A percentile compares a stretch with the other conserved stretches of the same genome.
These are phyloP conservation scores for Paraconiothyrium sp. DNA, from an alignment of 2,329 filamentous ascomycete genomes.

Conservation along the genomic window DNA sequence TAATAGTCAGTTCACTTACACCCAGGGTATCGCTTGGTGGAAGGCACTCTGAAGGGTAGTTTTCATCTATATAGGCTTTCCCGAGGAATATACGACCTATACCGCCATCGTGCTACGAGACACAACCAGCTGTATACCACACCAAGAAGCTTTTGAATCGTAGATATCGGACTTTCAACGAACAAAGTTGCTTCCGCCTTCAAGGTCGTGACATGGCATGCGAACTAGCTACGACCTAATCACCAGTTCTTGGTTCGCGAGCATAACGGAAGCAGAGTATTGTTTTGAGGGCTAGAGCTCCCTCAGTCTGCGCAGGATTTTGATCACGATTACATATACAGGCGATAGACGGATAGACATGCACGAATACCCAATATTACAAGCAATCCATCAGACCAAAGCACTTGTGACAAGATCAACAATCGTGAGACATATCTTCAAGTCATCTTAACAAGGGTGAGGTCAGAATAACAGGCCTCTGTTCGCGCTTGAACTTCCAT, in stretches of 20 bases:
- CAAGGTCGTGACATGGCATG: too few relatives aligned
- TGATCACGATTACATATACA: too few relatives aligned
- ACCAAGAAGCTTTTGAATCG: background rate
- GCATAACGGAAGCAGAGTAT: too few relatives aligned
- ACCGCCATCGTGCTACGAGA: background rate
- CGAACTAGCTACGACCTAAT: too few relatives aligned
- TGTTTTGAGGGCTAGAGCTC: too few relatives aligned
- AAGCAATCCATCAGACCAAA: background rate
- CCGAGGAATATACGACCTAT: background rate
- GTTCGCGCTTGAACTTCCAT: background rate
- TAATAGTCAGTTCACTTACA: too few relatives aligned
- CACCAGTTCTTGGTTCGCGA: too few relatives aligned
- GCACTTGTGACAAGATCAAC: background rate
- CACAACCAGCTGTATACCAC: background rate
- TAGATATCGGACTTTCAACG: background rate
- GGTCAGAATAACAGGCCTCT: background rate
- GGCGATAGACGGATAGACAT: too few relatives aligned
- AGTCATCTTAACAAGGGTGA: background rate
- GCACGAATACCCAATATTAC: background rate
- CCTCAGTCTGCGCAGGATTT: too few relatives aligned
- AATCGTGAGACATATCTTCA: background rate
- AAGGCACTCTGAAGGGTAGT: too few relatives aligned
- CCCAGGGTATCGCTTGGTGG: too few relatives aligned
- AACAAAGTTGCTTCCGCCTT: background rate
- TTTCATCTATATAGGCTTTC: background rate